A percentile compares a stretch with the other conserved stretches of the same genome.
Conservation (phyloP, 257 asterid species). For the Cinchona pubescens region DNA sequence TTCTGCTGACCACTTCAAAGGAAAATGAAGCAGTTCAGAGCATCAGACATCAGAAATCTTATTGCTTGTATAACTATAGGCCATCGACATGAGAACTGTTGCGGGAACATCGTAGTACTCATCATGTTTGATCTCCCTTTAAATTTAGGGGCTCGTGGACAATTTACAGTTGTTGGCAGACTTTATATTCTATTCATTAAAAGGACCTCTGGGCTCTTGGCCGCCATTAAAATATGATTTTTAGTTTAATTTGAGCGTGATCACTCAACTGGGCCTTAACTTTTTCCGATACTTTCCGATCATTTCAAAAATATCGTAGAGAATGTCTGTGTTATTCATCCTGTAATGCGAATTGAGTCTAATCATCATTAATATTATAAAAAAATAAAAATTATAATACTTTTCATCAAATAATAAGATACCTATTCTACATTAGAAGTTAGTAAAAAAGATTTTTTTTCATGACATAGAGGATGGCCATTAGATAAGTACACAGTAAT, state of each 20-base stretch:
- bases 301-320: no score
- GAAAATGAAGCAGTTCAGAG: background rate
- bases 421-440: no score
- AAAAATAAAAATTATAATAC: no score
- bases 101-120: background rate
- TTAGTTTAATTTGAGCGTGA: no score
- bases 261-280: background rate
- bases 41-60: background rate
- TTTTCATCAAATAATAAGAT: no score
- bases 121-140: conserved; percentile 1
- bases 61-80: background rate
- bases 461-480: no score
- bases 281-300: background rate
- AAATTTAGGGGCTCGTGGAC: background rate
- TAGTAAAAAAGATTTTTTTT: no score
- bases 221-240: background rate
- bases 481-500: no score
- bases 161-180: background rate
- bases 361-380: no score
- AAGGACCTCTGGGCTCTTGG: background rate
- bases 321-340: no score
- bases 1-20: background rate
- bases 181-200: background rate
- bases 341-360: no score
- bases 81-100: background rate